Base-by-base conservation (phyloP, 805 yeast species). In the Pichia insulana region DNA sequence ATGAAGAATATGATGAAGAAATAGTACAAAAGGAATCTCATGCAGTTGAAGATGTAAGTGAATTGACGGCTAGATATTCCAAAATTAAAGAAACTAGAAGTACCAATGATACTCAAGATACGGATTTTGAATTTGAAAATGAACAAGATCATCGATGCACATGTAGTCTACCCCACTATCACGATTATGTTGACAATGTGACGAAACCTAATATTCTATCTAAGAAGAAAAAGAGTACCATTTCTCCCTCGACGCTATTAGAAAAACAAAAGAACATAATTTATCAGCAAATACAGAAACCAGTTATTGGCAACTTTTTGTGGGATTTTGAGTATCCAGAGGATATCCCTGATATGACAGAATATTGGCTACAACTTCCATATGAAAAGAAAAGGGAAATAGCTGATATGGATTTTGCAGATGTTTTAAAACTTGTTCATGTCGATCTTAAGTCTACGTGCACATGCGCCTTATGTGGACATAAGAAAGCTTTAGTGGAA, bases 391-490 rank as follows among this genome's bases (percentile, higher is more conserved):
- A 83, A 52, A 68, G 73, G 51, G 65, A 72, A 26, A 70, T 87
- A 19, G 71, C 84, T 26, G 70, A 73, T 52, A 73, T 84, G 35
- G 85, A 83, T 50, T 81, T 79, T 56, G 75, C 75, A 37, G 78
- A 84, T 33, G 78, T 88, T 1, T 68, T 83, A 61, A 73, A 72
- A 38, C 70, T 77, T 34, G 74, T 86, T 58, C 74, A 72, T 46
- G 77, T 71, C 45, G 78, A 77, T 54, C 80, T 76, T 54, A 68
- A 70, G 48, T 63, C 67, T 20, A 58, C 61, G 22, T 88, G 96
- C 58, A 71, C 76, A 44, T 89, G 96, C 57, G 65, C 78, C 4
- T 77, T 77, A 16, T 89, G 96, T 63, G 90, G 89, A 2, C 73
- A 84, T 36, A 80, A 83, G 50, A 77, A 80, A 53, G 61, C 67